Conservation (phyloP, 345 rosid genomes). For the Euphorbia lathyris region DNA sequence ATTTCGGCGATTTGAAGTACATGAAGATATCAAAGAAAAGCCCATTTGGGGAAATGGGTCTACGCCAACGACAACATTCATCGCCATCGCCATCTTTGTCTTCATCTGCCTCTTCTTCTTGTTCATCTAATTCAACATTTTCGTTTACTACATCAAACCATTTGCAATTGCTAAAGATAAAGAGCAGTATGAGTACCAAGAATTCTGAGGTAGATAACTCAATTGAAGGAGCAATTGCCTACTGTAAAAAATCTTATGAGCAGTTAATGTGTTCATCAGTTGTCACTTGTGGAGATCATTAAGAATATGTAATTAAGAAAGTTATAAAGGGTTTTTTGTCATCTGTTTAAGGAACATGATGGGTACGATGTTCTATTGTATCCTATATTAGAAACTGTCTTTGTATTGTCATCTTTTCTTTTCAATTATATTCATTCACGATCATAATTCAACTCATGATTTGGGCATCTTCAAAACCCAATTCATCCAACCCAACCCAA, state of each 20-base stretch:
- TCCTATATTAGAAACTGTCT: no score
- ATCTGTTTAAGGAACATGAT: no score
- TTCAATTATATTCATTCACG: no score
- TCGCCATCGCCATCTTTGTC: constrained; percentile 36
- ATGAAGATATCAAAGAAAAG: constrained; percentile 38
- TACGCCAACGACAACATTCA: not conserved
- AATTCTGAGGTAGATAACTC: constrained; percentile 52
- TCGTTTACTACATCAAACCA: constrained; percentile 68
- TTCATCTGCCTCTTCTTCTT: constrained; percentile 44
- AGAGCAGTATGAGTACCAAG: constrained; percentile 43
- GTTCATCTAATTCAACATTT: constrained; percentile 52
- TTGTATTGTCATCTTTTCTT: no score
- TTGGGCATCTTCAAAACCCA: no score
- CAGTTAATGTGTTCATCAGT: constrained; percentile 27
- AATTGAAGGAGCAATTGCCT: constrained; percentile 88
- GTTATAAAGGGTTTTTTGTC: no score
- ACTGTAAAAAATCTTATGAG: constrained; percentile 72
- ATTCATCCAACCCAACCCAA: no score
- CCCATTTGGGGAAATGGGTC: constrained; percentile 19
- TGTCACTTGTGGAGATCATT: constrained; percentile 39
- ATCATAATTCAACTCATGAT: no score
- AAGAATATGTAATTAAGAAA: no score
- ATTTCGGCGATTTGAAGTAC: constrained; percentile 23
- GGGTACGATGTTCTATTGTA: no score
- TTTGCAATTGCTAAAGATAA: constrained; percentile 55